Percentiles rank a stretch among this genome's conserved stretches.
Evolutionary conservation across 2,329 filamentous ascomycete species (phyloP).

Genomic region (Colletotrichum noveboracense): DNA sequence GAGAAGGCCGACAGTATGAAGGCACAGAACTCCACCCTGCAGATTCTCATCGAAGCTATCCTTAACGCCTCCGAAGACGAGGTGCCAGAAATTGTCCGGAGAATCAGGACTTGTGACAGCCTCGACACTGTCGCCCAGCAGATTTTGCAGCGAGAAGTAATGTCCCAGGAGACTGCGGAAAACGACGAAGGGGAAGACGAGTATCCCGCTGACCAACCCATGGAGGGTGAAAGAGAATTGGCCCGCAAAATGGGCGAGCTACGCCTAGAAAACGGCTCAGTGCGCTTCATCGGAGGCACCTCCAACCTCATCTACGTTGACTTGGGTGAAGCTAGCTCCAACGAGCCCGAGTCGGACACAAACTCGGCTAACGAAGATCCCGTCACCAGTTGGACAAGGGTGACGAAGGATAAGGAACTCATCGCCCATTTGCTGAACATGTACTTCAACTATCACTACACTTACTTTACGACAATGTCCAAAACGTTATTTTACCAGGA

Average conservation of each 20-base stretch:
- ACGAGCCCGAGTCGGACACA: slow-evolving; percentile 49
- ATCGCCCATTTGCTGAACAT: slow-evolving; percentile 90
- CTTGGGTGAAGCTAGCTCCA: slow-evolving; percentile 40
- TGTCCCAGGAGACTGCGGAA: slow-evolving; percentile 38
- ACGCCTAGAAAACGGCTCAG: slow-evolving; percentile 82
- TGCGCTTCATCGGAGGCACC: slow-evolving; percentile 92
- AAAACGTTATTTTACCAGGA: slow-evolving; percentile 87
- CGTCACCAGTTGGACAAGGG: slow-evolving; percentile 84
- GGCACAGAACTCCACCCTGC: slow-evolving; percentile 84
- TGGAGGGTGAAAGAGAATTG: slow-evolving; percentile 76
- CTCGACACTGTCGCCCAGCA: slow-evolving; percentile 61
- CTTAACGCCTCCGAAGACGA: slow-evolving; percentile 90
- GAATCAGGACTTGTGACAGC: slow-evolving; percentile 85
- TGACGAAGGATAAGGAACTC: slow-evolving; percentile 79
- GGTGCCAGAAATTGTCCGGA: slow-evolving; percentile 78
- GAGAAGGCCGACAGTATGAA: slow-evolving; percentile 90
- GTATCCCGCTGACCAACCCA: slow-evolving; percentile 42
- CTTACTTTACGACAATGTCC: slow-evolving; percentile 91
- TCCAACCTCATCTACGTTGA: slow-evolving; percentile 87
- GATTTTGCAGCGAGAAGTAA: slow-evolving; percentile 50
- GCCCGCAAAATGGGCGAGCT: slow-evolving; percentile 94
- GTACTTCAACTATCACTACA: slow-evolving; percentile 99
- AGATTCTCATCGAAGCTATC: slow-evolving; percentile 92
- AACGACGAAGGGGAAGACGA: slow-evolving; percentile 46
- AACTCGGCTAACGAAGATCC: slow-evolving; percentile 66